Conservation (phyloP, 148 eudicot genomes). For the Dysphania ambrosioides region DNA sequence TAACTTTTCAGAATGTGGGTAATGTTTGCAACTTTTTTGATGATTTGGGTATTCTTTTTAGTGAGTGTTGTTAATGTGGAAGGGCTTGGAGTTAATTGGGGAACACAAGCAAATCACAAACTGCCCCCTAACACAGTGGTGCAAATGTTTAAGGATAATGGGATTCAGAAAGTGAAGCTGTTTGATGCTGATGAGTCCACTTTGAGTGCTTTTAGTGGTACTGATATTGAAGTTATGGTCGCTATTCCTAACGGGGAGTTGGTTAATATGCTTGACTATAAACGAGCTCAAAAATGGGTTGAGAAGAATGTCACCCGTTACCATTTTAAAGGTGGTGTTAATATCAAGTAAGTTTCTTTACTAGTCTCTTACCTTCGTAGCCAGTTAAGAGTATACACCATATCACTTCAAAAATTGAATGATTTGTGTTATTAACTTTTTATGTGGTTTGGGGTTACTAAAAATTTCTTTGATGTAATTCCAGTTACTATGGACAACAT, state of each 20-base stretch:
- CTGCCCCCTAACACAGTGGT: conserved; percentile 48
- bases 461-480: too few species aligned
- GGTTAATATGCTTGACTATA: conserved; percentile 41
- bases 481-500: too few species aligned
- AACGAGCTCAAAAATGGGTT: conserved; percentile 68
- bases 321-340: conserved; percentile 71
- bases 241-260: conserved; percentile 78
- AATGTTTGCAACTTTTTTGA: background rate
- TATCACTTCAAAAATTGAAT: background rate
- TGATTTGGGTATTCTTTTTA: background rate
- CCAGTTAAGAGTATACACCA: background rate
- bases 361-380: background rate
- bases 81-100: conserved; percentile 83
- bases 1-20: background rate
- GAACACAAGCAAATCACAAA: conserved; percentile 67
- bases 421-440: background rate
- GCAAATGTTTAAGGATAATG: conserved; percentile 69
- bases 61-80: conserved; percentile 25
- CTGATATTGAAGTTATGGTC: conserved; percentile 75
- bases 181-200: conserved; percentile 63
- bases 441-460: background rate
- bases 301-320: conserved; percentile 56
- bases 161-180: conserved; percentile 72
- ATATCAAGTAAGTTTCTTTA: conserved; percentile 55
- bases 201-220: conserved; percentile 66